phyloP scores from a whole-genome alignment of 2,329 filamentous ascomycete genomes.

The Pseudogymnoascus sp. region DNA sequence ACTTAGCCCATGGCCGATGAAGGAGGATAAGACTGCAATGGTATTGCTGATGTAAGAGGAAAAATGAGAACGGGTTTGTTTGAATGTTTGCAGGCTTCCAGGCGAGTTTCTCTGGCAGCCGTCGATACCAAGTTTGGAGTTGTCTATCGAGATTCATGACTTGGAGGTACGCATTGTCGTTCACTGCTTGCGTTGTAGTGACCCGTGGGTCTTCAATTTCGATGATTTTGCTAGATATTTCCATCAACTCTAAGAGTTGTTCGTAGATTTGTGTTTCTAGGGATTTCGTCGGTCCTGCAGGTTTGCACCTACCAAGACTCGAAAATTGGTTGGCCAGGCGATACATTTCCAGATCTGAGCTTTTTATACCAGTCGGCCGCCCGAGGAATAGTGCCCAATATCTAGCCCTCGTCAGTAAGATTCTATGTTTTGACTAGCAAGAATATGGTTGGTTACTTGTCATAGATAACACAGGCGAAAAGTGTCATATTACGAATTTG shows the following conservation, averaged over 20 bases:
- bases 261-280: conserved; percentile 40
- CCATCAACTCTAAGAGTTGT: conserved; percentile 48
- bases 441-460: conserved; percentile 31
- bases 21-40: conserved; percentile 46
- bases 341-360: conserved; percentile 43
- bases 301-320: conserved; percentile 33
- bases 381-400: conserved; percentile 49
- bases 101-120: conserved; percentile 40
- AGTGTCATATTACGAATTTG: conserved; percentile 45
- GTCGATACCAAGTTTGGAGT: conserved; percentile 47
- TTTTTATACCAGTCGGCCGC: conserved; percentile 47
- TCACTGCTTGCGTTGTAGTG: conserved; percentile 28
- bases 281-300: conserved; percentile 29
- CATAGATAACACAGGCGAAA: conserved; percentile 45
- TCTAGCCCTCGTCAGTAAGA: conserved; percentile 7
- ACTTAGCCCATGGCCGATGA: conserved; percentile 46
- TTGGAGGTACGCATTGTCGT: conserved; percentile 41
- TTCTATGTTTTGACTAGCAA: too few species aligned
- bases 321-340: conserved; percentile 40
- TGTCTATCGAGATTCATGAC: conserved; percentile 46
- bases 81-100: conserved; percentile 47
- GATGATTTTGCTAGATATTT: conserved; percentile 45
- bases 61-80: conserved; percentile 44
- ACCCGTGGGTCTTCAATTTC: conserved; percentile 33
- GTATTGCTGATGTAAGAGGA: conserved; percentile 49